These are phyloP conservation scores for Thalassiosira ordinaria DNA, from an alignment of 352 stramenopile genomes.

Conservation along the genomic window DNA sequence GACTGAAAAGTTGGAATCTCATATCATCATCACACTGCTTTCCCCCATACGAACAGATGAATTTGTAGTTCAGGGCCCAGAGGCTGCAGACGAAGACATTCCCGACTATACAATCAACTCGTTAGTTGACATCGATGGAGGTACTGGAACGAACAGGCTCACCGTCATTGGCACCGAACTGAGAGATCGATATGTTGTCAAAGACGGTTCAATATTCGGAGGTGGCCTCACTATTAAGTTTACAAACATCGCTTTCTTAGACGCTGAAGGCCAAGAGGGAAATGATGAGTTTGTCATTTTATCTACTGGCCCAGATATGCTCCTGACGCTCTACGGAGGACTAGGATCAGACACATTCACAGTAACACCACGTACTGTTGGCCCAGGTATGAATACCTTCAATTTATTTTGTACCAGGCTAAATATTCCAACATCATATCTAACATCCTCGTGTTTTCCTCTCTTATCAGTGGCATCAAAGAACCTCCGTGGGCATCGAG, in stretches of 20 bases:
- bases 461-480: slow-evolving; percentile 37
- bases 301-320: slow-evolving; percentile 40
- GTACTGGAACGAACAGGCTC: slow-evolving; percentile 38
- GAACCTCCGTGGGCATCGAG: slow-evolving; percentile 54
- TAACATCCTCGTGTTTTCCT: background rate
- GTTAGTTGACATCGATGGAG: slow-evolving; percentile 61
- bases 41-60: background rate
- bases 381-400: no score
- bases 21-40: no score
- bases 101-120: slow-evolving; percentile 50
- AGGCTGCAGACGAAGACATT: background rate
- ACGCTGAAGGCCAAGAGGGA: slow-evolving; percentile 41
- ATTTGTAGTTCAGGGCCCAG: background rate
- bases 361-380: slow-evolving; percentile 40
- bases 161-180: slow-evolving; percentile 50
- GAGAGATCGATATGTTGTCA: slow-evolving; percentile 53
- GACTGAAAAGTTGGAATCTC: no score
- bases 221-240: slow-evolving; percentile 52
- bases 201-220: slow-evolving; percentile 51
- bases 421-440: background rate
- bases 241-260: slow-evolving; percentile 49
- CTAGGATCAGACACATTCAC: slow-evolving; percentile 54
- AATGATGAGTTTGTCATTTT: slow-evolving; percentile 54
- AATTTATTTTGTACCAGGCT: no score
- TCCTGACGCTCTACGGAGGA: slow-evolving; percentile 45